Base-by-base conservation (phyloP, 179 eudicot species). In the Spinacia oleracea region DNA sequence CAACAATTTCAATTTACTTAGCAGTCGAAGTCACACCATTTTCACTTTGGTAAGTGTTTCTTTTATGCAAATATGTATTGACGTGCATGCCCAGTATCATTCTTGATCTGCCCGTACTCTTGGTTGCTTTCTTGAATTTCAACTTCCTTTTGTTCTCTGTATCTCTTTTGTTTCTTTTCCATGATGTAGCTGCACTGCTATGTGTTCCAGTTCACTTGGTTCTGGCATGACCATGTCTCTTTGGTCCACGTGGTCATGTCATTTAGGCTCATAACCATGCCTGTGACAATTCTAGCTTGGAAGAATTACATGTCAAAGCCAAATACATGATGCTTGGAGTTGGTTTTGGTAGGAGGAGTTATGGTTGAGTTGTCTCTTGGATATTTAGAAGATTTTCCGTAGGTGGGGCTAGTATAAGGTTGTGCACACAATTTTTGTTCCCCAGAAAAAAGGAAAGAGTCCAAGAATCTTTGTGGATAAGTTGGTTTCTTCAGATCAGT, bases 21-120 rank as follows among this genome's bases (percentile, higher is more conserved):
- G 97, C 85, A 93, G 97, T 74, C 90, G 97, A 80, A 93, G 96
- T 85, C 97, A 93, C 86, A 91, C 96, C 31, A 89, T 91, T 71
- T 91, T 90, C 77, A 88, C 96, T n/a, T 75, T 83, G 81, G 86
- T 83, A 83, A 80, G 59, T 31, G 42, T 60, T 46, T 63, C 53
- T 23, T 55, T 46, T 14, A 59, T 42, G 15, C 72, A 60, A 60
- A 60, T 46, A 70, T 7, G 53, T 58, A 11, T 58, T 59, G 20
- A 60, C 70, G 32, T 11, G 51, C 53, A 42, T 71, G 76, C 63
- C 71, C 6, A 43, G 23, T 51, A 15, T 16, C 31, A 23, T 77
- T 27, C 55, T 55, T 27, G 71, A 51, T 53, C 55, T 38, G 10
- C 31, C 50, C 20, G 51, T 35, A 55, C 42, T n/a, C 20, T 50